Evolutionary conservation across 2,329 filamentous ascomycete genomes (phyloP).

Genomic region (Sphaerulina vaccinii): DNA sequence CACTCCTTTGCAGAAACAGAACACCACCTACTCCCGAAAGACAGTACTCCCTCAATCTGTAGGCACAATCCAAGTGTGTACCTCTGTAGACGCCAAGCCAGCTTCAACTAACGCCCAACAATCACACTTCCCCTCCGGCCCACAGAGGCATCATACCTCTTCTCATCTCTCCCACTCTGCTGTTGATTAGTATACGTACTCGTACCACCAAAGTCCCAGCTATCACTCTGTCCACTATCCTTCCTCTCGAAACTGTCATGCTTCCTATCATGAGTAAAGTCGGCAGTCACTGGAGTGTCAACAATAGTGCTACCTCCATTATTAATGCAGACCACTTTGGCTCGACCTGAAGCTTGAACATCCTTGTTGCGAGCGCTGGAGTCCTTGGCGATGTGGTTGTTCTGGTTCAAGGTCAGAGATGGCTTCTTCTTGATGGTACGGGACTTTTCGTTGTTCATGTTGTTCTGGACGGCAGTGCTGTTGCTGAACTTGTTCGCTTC

Average conservation of each 20-base stretch:
- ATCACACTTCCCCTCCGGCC: too few species aligned
- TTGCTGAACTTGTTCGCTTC: constrained; percentile 4
- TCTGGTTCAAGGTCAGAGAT: not conserved
- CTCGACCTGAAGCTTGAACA: not conserved
- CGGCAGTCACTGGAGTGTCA: not conserved
- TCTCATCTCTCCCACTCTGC: too few species aligned
- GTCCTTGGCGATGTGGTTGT: not conserved
- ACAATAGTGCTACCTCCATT: not conserved
- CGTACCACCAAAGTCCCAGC: constrained; percentile 1
- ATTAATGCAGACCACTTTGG: constrained; percentile 5
- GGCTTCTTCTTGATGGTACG: not conserved
- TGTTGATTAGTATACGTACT: not conserved
- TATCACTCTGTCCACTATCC: constrained; percentile 6
- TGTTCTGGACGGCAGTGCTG: not conserved
- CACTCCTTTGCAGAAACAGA: too few species aligned
- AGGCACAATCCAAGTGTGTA: too few species aligned
- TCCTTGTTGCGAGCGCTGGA: not conserved
- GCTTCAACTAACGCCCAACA: too few species aligned
- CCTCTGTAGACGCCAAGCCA: too few species aligned
- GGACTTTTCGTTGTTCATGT: not conserved
- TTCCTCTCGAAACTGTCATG: not conserved
- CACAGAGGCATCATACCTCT: too few species aligned
- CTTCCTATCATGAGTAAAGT: not conserved
- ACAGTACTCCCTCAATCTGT: too few species aligned
- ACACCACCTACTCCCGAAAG: too few species aligned